A percentile compares a stretch with the other conserved stretches of the same genome.
Conservation (phyloP, 306 rosid species). For the Quercus wislizeni region DNA sequence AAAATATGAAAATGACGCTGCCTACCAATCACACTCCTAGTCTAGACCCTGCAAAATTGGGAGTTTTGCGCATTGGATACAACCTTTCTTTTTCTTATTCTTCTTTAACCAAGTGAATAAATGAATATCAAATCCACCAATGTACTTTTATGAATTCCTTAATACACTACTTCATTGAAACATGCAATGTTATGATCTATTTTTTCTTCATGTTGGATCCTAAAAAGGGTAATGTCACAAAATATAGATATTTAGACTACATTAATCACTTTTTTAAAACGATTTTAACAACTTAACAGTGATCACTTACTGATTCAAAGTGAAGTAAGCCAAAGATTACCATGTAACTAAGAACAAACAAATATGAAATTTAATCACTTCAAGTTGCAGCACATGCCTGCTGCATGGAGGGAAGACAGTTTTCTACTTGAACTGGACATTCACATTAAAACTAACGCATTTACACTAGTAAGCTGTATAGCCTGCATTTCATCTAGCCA, state of each 20-base stretch:
- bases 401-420: not conserved
- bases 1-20: too few species aligned
- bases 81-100: too few species aligned
- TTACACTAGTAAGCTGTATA: not conserved
- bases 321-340: not conserved
- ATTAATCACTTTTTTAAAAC: not conserved
- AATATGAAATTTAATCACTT: not conserved
- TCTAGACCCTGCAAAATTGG: too few species aligned
- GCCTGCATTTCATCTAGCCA: not conserved
- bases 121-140: not conserved
- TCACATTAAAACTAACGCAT: not conserved
- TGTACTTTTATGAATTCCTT: not conserved
- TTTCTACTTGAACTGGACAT: not conserved
- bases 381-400: not conserved
- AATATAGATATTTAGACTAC: not conserved
- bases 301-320: not conserved
- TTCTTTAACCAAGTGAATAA: not conserved
- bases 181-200: not conserved
- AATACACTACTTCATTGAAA: not conserved
- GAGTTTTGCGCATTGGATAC: too few species aligned
- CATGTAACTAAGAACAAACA: not conserved
- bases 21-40: too few species aligned
- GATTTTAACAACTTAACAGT: not conserved
- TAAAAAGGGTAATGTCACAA: not conserved
- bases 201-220: not conserved